Conservation (phyloP, 2,329 filamentous ascomycete species). For the Lojkania enalia region DNA sequence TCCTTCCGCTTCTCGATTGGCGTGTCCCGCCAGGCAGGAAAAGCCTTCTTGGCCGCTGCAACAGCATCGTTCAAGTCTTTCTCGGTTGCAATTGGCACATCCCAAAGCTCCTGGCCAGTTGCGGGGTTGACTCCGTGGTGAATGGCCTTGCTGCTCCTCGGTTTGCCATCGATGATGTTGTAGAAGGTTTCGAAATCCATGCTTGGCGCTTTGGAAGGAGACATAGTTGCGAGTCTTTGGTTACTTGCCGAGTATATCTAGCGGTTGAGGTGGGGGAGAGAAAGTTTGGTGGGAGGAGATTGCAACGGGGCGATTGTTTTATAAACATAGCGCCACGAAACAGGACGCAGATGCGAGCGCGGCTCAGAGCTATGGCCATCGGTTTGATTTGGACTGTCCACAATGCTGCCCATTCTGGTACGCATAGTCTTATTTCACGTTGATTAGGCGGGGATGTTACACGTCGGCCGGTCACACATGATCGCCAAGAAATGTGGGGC, state of each 20-base stretch:
- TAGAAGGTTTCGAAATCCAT: constrained; percentile 51
- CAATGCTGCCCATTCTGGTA: too few species aligned
- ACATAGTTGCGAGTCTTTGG: constrained; percentile 43
- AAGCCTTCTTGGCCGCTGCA: constrained; percentile 52
- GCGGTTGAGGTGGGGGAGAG: neutral
- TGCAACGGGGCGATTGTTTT: too few species aligned
- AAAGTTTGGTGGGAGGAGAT: neutral
- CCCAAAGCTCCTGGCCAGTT: constrained; percentile 53
- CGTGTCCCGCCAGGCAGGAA: constrained; percentile 50
- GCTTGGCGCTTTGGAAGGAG: constrained; percentile 48
- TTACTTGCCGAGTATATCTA: too few species aligned
- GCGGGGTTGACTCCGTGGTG: constrained; percentile 57
- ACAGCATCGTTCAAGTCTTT: constrained; percentile 58
- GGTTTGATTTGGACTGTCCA: too few species aligned
- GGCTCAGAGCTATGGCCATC: too few species aligned
- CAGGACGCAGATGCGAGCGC: too few species aligned
- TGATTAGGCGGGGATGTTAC: too few species aligned
- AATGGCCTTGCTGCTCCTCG: constrained; percentile 46
- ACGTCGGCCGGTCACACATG: too few species aligned
- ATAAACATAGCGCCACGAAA: too few species aligned
- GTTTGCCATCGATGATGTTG: constrained; percentile 58
- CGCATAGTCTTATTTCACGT: too few species aligned
- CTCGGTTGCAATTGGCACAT: constrained; percentile 54
- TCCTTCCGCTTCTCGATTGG: constrained; percentile 40
- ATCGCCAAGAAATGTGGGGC: too few species aligned